These are phyloP conservation scores for Iris pallida DNA, from an alignment of 116 monocot species.

Conservation along the genomic window DNA sequence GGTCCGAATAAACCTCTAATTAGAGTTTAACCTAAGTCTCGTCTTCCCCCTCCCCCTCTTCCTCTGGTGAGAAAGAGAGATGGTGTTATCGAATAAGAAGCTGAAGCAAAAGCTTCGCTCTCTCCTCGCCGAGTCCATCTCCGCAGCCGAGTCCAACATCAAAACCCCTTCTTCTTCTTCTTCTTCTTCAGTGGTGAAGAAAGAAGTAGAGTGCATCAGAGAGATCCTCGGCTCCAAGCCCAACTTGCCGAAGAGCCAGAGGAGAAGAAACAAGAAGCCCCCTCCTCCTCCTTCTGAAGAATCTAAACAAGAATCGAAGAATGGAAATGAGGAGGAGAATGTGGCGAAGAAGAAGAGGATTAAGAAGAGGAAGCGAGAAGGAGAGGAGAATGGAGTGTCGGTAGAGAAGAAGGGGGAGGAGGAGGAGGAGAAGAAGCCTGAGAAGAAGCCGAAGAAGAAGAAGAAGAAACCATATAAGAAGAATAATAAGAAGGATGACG, in stretches of 20 bases:
- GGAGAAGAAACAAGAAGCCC: constrained; percentile 26
- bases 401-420: constrained; percentile 8
- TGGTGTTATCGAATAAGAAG: constrained; percentile 89
- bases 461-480: too few relatives aligned
- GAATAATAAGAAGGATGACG: too few relatives aligned
- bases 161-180: not conserved
- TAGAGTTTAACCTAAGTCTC: too few relatives aligned
- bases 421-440: constrained; percentile 7
- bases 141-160: constrained; percentile 7
- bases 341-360: constrained; percentile 11
- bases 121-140: constrained; percentile 38
- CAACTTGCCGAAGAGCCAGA: constrained; percentile 21
- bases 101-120: constrained; percentile 67
- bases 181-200: constrained; percentile 5
- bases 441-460: constrained; percentile 15
- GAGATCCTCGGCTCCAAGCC: constrained; percentile 33
- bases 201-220: constrained; percentile 34
- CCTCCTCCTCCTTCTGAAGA: constrained; percentile 1
- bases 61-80: constrained; percentile 10
- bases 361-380: constrained; percentile 23
- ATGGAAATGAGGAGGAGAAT: constrained; percentile 3
- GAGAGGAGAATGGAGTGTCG: constrained; percentile 1
- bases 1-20: too few relatives aligned
- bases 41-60: not conserved
- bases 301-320: constrained; percentile 7